Evolutionary conservation across 129 eudicot species (phyloP), one percentile per base, ranked within the genome.

Genomic region (Rutidosis leptorrhynchoides): DNA sequence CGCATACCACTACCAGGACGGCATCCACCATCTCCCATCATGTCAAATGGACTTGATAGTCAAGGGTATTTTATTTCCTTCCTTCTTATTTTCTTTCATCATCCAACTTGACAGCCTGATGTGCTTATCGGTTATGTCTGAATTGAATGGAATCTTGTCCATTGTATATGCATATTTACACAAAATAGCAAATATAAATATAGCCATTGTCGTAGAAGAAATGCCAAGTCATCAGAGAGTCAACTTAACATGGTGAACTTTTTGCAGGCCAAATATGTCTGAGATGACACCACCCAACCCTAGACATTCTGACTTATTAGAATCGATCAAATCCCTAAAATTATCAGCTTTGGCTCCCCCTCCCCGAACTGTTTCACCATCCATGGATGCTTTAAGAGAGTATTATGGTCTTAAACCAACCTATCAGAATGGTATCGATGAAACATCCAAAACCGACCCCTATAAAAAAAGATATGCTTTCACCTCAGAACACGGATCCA

Each of bases 1-100:
- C 86, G 80, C 24, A 93, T 93, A 81, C 98, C 98, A 25, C 80
- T 83, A 49, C 95, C 96, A 16, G 98, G 96, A 49, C 85, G 94
- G 79, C 98, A 93, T 69, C 96, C 96, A 9, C 96, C 96, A 25
- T 85, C 96, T 46, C 87, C 95, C 69, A 53, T 66, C 72, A 25
- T 88, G 73, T 67, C 87, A 58, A 88, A 88, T 62, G 98, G 79
- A 33, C 23, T 40, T 51, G 76, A 80, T 55, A 45, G 69, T 70
- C 77, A 70, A 26, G 80, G 96, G 98, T 93, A 75, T 42, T 11
- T n/a, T n/a, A n/a, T n/a, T n/a, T n/a, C n/a, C n/a, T n/a, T n/a
- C n/a, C n/a, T n/a, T n/a, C n/a, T n/a, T n/a, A n/a, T n/a, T n/a
- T n/a, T n/a, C n/a, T n/a, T n/a, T n/a, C n/a, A n/a, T n/a, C n/a